phyloP scores from a whole-genome alignment of 2,329 filamentous ascomycete species.

The Claviceps spartinae region DNA sequence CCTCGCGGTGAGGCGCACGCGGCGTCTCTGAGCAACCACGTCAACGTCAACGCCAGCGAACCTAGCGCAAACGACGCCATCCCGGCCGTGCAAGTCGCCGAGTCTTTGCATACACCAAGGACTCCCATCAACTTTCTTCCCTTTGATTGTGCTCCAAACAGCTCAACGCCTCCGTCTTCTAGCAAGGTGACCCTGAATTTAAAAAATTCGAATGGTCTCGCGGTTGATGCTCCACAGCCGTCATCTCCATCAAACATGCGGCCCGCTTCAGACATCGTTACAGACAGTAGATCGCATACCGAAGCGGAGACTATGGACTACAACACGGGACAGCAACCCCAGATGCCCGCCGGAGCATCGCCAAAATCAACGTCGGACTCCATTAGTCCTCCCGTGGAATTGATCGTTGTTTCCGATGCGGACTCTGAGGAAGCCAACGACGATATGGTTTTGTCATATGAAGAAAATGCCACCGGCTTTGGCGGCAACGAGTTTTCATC shows the following conservation, averaged over 20 bases:
- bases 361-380: conserved; percentile 20
- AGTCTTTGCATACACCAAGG: conserved; percentile 23
- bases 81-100: conserved; percentile 9
- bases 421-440: conserved; percentile 13
- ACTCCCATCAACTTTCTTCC: conserved; percentile 5
- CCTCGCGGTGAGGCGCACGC: neutral
- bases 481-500: conserved; percentile 11
- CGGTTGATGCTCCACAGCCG: neutral
- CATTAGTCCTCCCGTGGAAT: conserved; percentile 31
- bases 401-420: conserved; percentile 24
- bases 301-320: neutral
- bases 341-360: neutral
- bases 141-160: conserved; percentile 14
- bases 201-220: conserved; percentile 24
- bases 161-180: conserved; percentile 28
- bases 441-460: conserved; percentile 19
- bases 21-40: neutral
- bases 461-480: conserved; percentile 17
- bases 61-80: conserved; percentile 13
- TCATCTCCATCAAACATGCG: neutral
- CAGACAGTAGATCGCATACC: neutral
- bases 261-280: neutral
- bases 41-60: conserved; percentile 15
- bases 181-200: conserved; percentile 49
- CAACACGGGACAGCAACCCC: neutral